A percentile compares a stretch with the other conserved stretches of the same genome.
Evolutionary conservation across 192 early-diverging fungal species (phyloP).

Genomic region (Chytriomyces confervae): DNA sequence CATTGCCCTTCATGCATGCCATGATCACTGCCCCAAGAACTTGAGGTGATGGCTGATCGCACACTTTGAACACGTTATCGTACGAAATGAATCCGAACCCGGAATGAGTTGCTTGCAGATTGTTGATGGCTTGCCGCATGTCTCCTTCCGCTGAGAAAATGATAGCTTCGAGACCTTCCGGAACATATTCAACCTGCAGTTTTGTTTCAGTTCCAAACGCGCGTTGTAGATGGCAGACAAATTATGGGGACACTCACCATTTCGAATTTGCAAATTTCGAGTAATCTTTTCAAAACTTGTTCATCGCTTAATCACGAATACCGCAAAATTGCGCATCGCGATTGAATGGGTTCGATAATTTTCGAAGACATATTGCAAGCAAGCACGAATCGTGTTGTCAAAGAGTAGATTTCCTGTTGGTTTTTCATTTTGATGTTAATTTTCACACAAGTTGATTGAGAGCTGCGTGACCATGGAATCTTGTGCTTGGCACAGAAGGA

Average conservation of each 20-base stretch:
- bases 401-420: conserved; percentile 82
- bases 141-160: conserved; percentile 97
- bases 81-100: conserved; percentile 85
- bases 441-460: too few species aligned
- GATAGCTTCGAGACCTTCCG: conserved; percentile 89
- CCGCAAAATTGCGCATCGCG: conserved; percentile 90
- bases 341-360: conserved; percentile 98
- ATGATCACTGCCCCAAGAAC: conserved; percentile 75
- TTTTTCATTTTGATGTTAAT: too few species aligned
- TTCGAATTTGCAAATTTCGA: conserved; percentile 84
- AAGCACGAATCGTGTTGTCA: conserved; percentile 93
- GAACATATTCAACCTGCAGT: conserved; percentile 76
- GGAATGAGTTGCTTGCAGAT: conserved; percentile 87
- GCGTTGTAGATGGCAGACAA: neutral
- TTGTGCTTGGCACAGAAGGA: neutral
- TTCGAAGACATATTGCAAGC: conserved; percentile 97
- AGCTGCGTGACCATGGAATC: neutral
- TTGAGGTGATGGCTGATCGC: conserved; percentile 95
- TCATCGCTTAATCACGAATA: conserved; percentile 79
- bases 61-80: conserved; percentile 96
- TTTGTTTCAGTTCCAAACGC: neutral
- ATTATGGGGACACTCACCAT: conserved; percentile 52
- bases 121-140: conserved; percentile 98
- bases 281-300: conserved; percentile 80
- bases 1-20: conserved; percentile 69